Evolutionary conservation across 2,329 filamentous ascomycete species (phyloP).

Genomic region (Aspergillus sp.): DNA sequence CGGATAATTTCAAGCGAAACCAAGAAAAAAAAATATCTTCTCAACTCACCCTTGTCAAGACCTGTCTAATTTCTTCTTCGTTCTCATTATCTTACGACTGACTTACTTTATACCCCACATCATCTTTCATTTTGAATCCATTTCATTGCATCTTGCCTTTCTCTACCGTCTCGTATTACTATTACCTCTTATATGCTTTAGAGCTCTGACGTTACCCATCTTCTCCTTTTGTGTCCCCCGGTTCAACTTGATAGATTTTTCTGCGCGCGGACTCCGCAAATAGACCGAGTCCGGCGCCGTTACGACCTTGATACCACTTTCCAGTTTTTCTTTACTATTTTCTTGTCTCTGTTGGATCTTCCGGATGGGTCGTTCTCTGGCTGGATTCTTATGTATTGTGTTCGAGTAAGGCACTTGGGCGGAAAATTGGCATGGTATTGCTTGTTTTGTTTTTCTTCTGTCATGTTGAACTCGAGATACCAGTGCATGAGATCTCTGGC

Average conservation of each 20-base stretch:
- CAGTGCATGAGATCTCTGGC: slow-evolving; percentile 1
- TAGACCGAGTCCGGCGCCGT: neutral
- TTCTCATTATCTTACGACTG: slow-evolving; percentile 5
- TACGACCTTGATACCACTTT: slow-evolving; percentile 1
- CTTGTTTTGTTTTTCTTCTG: neutral
- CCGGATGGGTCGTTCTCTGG: neutral
- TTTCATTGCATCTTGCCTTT: slow-evolving; percentile 2
- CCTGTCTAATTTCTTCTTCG: slow-evolving; percentile 8
- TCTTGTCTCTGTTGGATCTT: neutral
- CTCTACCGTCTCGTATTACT: slow-evolving; percentile 1
- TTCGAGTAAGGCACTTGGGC: neutral
- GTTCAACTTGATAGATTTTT: neutral
- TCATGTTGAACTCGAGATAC: neutral
- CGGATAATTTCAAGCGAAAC: neutral
- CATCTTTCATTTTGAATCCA: neutral
- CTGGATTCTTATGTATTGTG: neutral
- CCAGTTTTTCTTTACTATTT: neutral
- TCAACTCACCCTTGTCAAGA: slow-evolving; percentile 13
- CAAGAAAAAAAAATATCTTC: neutral
- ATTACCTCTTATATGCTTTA: neutral
- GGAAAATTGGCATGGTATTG: neutral
- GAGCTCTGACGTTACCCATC: neutral
- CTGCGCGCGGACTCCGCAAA: neutral
- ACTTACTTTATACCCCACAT: slow-evolving; percentile 9
- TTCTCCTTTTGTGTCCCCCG: neutral